Percentiles rank a stretch among this genome's conserved stretches.
These are phyloP conservation scores for Clarireedia homoeocarpa DNA, from an alignment of 2,329 filamentous ascomycete genomes.

Conservation along the genomic window DNA sequence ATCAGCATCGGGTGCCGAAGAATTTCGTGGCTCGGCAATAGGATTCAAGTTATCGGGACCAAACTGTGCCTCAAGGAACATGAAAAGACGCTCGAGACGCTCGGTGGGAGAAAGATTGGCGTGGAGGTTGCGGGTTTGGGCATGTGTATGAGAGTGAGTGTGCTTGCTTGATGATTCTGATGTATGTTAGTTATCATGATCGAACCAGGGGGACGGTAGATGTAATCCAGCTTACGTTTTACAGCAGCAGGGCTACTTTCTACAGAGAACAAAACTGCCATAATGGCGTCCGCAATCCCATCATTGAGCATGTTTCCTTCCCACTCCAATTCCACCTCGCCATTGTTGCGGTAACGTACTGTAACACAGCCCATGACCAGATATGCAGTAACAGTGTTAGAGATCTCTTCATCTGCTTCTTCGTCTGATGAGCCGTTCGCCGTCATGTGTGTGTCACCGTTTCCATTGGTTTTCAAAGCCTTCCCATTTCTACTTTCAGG, in stretches of 20 bases:
- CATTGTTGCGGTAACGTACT: conserved; percentile 67
- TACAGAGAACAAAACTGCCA: conserved; percentile 84
- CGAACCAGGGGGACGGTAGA: conserved; percentile 14
- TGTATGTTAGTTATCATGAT: background rate
- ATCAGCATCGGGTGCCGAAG: conserved; percentile 30
- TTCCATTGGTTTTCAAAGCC: conserved; percentile 20
- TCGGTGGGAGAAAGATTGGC: conserved; percentile 64
- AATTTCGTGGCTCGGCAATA: conserved; percentile 57
- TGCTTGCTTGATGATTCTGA: conserved; percentile 53
- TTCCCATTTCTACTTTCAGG: conserved; percentile 33
- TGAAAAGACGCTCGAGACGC: conserved; percentile 75
- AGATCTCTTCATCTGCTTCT: conserved; percentile 57
- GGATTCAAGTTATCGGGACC: conserved; percentile 74
- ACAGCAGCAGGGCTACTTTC: conserved; percentile 94
- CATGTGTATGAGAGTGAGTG: conserved; percentile 39
- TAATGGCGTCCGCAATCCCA: conserved; percentile 92
- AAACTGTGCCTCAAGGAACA: conserved; percentile 97
- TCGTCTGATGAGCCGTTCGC: conserved; percentile 38
- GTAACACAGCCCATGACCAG: conserved; percentile 85
- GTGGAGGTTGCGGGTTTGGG: conserved; percentile 60
- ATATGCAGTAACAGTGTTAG: conserved; percentile 45
- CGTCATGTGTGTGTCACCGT: conserved; percentile 30
- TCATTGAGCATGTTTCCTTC: conserved; percentile 98
- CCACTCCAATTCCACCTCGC: conserved; percentile 89
- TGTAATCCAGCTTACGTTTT: conserved; percentile 55